Conservation (phyloP, 768 basidiomycete species). For the Lactifluus echinatus region DNA sequence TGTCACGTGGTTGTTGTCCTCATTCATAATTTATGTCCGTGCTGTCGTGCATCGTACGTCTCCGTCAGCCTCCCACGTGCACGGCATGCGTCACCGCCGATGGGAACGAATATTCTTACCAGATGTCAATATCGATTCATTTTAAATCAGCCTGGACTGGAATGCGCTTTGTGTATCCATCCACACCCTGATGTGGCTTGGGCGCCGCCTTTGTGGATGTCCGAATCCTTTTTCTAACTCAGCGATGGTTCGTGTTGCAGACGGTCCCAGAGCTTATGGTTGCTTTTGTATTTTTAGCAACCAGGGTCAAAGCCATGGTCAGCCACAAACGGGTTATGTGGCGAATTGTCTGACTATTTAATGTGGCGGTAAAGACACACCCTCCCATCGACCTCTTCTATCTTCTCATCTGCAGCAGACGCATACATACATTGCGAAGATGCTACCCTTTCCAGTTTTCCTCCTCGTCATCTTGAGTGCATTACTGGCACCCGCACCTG, state of each 20-base stretch:
- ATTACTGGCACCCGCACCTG: constrained; percentile 1
- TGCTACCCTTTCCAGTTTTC: constrained; percentile 9
- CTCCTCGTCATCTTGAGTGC: constrained; percentile 7
- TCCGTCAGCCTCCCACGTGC: neutral
- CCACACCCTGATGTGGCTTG: neutral
- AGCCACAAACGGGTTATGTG: constrained; percentile 6
- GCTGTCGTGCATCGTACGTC: neutral
- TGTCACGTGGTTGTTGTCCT: constrained; percentile 2
- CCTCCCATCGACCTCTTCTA: neutral
- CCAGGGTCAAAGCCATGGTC: constrained; percentile 5
- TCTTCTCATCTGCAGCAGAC: neutral
- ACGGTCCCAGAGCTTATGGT: neutral
- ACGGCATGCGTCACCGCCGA: neutral
- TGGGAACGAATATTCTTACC: neutral
- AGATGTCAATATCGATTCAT: too few relatives aligned
- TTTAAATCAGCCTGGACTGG: too few relatives aligned
- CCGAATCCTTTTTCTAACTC: constrained; percentile 5
- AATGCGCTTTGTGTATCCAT: too few relatives aligned
- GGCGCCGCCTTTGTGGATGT: neutral
- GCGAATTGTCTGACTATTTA: constrained; percentile 1
- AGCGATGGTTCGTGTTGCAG: neutral
- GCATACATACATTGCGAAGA: neutral
- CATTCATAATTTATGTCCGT: neutral
- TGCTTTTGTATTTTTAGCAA: neutral
- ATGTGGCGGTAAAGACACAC: constrained; percentile 1